Percentiles rank a stretch among this genome's conserved stretches.
Conservation (phyloP, 2,329 filamentous ascomycete species). For the Pestalotiopsis sp. region DNA sequence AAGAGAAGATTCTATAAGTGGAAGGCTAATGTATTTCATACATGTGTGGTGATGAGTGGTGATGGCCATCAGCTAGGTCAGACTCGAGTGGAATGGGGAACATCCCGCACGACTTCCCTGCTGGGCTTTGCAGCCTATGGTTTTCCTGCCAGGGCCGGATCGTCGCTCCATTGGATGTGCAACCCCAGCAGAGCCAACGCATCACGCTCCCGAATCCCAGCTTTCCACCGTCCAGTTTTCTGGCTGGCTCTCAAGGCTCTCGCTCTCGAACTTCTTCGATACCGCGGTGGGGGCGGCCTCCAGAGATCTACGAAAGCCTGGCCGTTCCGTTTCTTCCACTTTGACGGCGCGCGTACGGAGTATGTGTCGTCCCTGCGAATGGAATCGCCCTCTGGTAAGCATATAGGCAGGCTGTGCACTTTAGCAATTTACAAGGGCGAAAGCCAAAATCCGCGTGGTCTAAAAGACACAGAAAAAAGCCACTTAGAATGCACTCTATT, state of each 20-base stretch:
- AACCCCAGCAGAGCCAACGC: slow-evolving; percentile 12
- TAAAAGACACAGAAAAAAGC: neutral
- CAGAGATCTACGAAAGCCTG: neutral
- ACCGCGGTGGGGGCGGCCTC: neutral
- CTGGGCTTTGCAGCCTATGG: slow-evolving; percentile 13
- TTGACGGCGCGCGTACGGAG: neutral
- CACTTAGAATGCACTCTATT: neutral
- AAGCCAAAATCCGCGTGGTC: neutral
- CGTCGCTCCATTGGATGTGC: slow-evolving; percentile 5
- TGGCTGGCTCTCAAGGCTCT: neutral
- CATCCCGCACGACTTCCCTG: slow-evolving; percentile 4
- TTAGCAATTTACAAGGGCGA: neutral
- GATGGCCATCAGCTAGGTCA: neutral
- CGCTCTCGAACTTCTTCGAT: slow-evolving; percentile 6
- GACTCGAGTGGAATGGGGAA: neutral
- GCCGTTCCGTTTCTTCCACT: neutral
- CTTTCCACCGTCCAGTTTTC: neutral
- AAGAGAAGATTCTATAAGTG: neutral
- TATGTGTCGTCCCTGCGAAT: neutral
- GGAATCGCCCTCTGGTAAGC: neutral
- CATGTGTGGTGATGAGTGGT: neutral
- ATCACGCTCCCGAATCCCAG: slow-evolving; percentile 11
- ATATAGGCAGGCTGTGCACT: neutral
- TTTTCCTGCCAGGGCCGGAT: slow-evolving; percentile 9
- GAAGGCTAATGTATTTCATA: neutral